Conservation (phyloP, 176 grass and related monocot species). For the Bothriochloa decipiens region DNA sequence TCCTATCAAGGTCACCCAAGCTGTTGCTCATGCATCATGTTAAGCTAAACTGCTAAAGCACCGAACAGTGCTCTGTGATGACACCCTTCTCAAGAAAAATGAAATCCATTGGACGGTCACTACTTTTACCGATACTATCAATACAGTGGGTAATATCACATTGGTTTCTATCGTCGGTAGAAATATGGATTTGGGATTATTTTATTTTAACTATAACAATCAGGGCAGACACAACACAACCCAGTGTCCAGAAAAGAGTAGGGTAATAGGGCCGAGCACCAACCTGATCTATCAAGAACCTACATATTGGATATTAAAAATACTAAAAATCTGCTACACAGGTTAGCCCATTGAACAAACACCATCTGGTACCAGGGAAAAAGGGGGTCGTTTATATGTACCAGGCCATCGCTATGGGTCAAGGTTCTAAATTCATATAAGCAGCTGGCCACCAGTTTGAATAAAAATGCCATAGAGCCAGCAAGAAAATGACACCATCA, state of each 20-base stretch:
- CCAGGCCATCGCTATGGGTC: background rate
- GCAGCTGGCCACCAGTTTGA: background rate
- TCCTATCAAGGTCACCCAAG: conserved; percentile 39
- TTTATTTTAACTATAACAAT: conserved; percentile 8
- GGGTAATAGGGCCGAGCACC: background rate
- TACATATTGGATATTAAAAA: background rate
- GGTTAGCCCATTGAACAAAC: background rate
- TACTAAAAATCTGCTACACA: background rate
- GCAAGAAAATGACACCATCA: background rate
- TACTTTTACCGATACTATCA: conserved; percentile 3
- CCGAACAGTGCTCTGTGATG: background rate
- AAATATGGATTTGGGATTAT: background rate
- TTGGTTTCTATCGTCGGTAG: background rate
- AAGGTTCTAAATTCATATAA: background rate
- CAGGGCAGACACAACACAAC: background rate
- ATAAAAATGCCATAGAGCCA: background rate
- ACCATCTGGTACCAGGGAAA: background rate
- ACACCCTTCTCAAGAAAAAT: conserved; percentile 4
- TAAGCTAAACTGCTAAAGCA: background rate
- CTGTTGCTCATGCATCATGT: conserved; percentile 22
- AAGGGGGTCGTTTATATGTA: background rate
- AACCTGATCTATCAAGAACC: background rate
- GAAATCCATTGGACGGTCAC: background rate
- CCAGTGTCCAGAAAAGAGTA: background rate
- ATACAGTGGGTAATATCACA: background rate